Evolutionary conservation across 305 asterid species (phyloP), one percentile per base, ranked within the genome.

Genomic region (Solanum hybrid): DNA sequence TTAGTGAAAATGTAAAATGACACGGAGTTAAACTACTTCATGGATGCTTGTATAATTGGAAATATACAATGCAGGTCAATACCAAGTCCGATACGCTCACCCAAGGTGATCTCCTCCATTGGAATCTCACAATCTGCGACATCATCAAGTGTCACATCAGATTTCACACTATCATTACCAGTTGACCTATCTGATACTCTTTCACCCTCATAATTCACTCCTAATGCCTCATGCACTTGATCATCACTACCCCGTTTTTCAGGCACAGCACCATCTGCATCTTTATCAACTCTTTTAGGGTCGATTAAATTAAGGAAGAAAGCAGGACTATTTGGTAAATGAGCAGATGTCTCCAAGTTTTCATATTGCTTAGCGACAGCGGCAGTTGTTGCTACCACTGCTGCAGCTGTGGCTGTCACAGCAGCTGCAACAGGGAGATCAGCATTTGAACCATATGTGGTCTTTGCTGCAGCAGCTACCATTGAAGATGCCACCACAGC

Each of bases 51-150:
- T 82, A 90, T 7, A 31, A 86, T 86, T 90, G 87, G 75, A 84
- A 57, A 51, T 84, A 84, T 74, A 31, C 88, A 90, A 90, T 73
- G 86, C 87, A 92, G 92, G 90, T 90, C 87, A 89, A 84, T 97
- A 97, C 99, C 99, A 92, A 97, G 97, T 90, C 99, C 99, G 89
- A 97, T 97, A 95, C 99, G 99, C 94, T 96, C 99, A 91, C 99
- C 99, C 97, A 97, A 92, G 95, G 95, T 71, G 94, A 97, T 95
- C 87, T 97, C 99, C 93, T 97, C 99, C 96, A 94, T 95, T 8
- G 96, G 97, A 86, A 97, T 96, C 93, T 97, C 99, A 93, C 99
- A 96, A 89, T 97, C 99, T 42, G 99, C 96, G 64, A 97, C 99
- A 88, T 97, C 99, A 91, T 96, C 99, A 85, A 97, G 94, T 40